Evolutionary conservation across 257 asterid genomes (phyloP).

Genomic region (Nicotiana paniculata): DNA sequence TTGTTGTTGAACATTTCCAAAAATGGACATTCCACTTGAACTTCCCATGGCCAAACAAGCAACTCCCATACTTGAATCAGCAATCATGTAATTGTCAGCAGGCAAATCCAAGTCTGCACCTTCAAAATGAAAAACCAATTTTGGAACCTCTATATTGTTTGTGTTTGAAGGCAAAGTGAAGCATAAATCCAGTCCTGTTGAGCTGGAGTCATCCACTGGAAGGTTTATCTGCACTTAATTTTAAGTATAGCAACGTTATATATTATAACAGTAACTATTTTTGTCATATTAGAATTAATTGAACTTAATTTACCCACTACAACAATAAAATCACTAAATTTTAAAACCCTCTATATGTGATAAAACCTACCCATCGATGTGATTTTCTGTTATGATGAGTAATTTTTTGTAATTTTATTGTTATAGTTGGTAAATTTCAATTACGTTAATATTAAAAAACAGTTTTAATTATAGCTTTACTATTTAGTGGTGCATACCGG

Average conservation of each 20-base stretch:
- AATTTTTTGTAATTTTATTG: no score
- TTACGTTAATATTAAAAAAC: no score
- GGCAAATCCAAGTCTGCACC: slow-evolving; percentile 77
- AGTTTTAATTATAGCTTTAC: no score
- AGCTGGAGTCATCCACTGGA: slow-evolving; percentile 36
- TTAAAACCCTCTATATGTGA: not conserved
- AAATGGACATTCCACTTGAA: slow-evolving; percentile 69
- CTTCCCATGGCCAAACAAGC: slow-evolving; percentile 87
- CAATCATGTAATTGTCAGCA: slow-evolving; percentile 61
- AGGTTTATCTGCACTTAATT: slow-evolving; percentile 26
- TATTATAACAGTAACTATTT: not conserved
- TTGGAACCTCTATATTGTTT: slow-evolving; percentile 45
- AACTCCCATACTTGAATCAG: slow-evolving; percentile 47
- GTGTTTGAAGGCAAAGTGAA: slow-evolving; percentile 40
- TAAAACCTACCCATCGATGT: not conserved
- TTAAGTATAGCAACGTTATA: not conserved
- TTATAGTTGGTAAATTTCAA: not conserved
- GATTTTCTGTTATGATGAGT: not conserved
- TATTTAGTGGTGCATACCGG: no score
- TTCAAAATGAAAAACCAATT: slow-evolving; percentile 46
- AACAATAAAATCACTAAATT: not conserved
- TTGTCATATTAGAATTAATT: not conserved
- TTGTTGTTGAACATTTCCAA: slow-evolving; percentile 86
- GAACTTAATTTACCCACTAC: not conserved
- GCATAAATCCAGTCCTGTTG: slow-evolving; percentile 67